Evolutionary conservation across 176 grass and related monocot species (phyloP), one percentile per base, ranked within the genome.

Genomic region (Tillandsia fasciculata): DNA sequence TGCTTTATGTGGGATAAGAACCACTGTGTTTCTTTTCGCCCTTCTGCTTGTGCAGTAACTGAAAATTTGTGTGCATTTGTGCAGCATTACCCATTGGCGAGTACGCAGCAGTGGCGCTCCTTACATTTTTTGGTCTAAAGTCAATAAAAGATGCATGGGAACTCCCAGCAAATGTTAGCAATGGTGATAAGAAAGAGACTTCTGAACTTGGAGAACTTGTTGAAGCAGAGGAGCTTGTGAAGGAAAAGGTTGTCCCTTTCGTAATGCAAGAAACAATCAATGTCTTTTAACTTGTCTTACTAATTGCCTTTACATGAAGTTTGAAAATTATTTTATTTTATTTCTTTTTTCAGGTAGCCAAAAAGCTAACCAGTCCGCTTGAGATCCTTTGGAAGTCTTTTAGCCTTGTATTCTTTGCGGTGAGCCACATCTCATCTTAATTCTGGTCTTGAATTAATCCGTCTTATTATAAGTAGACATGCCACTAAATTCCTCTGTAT

Each of bases 71-170:
- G 52, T 56, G 23, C 72, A 33, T 71, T 74, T 58, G 61, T 90
- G 75, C 82, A 97, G 89, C 94, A 1, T 42, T 97, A 72, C 94
- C 94, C 33, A 85, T 97, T 79, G 94, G 94, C 54, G 94, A 97
- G 70, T 92, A 97, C 79, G 84, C 86, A 57, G 89, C 94, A 23
- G 80, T 92, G 83, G 89, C 89, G 42, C 82, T 97, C 11, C 84
- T 97, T 15, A 79, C 94, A 68, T 90, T 97, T 67, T 97, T 92
- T 77, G 94, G 94, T 67, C 77, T 92, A 17, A 97, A 92, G 28
- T 97, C 94, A 77, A 97, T 97, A 77, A 97, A 81, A 87, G 87
- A 97, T 87, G 88, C 89, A 57, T 86, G 79, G 82, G 84, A 70
- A 70, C 74, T 92, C 77, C 86, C 89, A 69, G 82, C 84, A 63